phyloP scores from a whole-genome alignment of 2,329 filamentous ascomycete species.

The Penicillium polonicum region DNA sequence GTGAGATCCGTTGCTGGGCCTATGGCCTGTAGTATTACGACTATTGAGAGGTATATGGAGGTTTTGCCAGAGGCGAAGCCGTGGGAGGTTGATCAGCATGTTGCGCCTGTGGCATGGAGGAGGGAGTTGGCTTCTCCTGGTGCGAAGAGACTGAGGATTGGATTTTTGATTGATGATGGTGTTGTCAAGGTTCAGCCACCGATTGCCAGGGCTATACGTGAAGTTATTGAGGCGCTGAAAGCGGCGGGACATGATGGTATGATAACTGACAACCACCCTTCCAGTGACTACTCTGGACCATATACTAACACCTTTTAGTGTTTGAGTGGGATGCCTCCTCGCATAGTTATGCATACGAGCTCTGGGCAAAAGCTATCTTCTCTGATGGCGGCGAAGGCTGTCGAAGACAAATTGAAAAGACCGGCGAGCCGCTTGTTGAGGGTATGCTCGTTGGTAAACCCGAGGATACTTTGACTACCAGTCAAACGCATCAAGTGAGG shows the following conservation, averaged over 20 bases:
- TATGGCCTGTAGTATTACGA: slow-evolving; percentile 27
- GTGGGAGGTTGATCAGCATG: slow-evolving; percentile 40
- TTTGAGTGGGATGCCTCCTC: slow-evolving; percentile 35
- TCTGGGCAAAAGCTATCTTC: slow-evolving; percentile 36
- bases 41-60: slow-evolving; percentile 36
- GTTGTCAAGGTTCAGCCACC: slow-evolving; percentile 62
- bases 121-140: slow-evolving; percentile 21
- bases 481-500: slow-evolving; percentile 30
- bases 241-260: slow-evolving; percentile 57
- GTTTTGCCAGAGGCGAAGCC: slow-evolving; percentile 35
- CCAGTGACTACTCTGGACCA: fast-evolving
- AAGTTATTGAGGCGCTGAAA: slow-evolving; percentile 56
- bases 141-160: slow-evolving; percentile 57
- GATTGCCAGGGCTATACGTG: slow-evolving; percentile 54
- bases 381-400: slow-evolving; percentile 36
- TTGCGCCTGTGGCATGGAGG: slow-evolving; percentile 40
- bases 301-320: slow-evolving; percentile 15
- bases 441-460: slow-evolving; percentile 38
- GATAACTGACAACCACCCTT: neutral
- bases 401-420: slow-evolving; percentile 29
- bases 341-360: slow-evolving; percentile 29
- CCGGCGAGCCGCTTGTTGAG: slow-evolving; percentile 35
- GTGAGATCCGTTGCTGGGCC: slow-evolving; percentile 31
- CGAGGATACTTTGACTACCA: slow-evolving; percentile 27
- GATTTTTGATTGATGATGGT: slow-evolving; percentile 59